phyloP scores from a whole-genome alignment of 371 early-diverging fungal genomes.

The Mucor plumbeus region DNA sequence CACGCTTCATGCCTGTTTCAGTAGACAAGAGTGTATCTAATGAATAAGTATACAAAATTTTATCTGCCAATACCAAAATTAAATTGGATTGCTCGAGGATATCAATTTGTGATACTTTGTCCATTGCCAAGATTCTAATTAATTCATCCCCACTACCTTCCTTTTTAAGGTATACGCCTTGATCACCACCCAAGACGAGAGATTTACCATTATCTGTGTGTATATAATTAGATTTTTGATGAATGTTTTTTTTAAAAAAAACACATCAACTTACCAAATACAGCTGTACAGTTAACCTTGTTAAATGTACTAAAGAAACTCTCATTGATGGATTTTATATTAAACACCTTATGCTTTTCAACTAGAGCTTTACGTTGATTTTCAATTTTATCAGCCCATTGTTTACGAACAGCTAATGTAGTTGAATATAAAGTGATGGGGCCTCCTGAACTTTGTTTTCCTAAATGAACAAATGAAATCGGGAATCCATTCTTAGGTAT shows the following conservation, averaged over 20 bases:
- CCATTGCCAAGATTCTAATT: constrained; percentile 70
- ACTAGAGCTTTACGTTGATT: constrained; percentile 68
- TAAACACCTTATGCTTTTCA: constrained; percentile 65
- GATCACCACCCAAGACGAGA: constrained; percentile 48
- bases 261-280: constrained; percentile 30
- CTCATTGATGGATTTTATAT: constrained; percentile 49
- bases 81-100: constrained; percentile 75
- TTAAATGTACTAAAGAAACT: constrained; percentile 42
- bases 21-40: constrained; percentile 66
- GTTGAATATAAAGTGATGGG: constrained; percentile 76
- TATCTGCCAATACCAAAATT: constrained; percentile 84
- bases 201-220: constrained; percentile 28
- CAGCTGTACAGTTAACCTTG: constrained; percentile 44
- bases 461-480: constrained; percentile 78
- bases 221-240: too few relatives aligned
- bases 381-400: constrained; percentile 87
- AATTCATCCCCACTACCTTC: constrained; percentile 39
- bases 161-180: constrained; percentile 52
- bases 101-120: constrained; percentile 87
- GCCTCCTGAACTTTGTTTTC: constrained; percentile 67
- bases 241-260: not conserved
- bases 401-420: constrained; percentile 72
- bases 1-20: constrained; percentile 54
- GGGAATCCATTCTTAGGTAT: constrained; percentile 57
- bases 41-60: constrained; percentile 77